A percentile compares a stretch with the other conserved stretches of the same genome.
Conservation (phyloP, 202 grass and related monocot genomes). For the Carex sylvatica region DNA sequence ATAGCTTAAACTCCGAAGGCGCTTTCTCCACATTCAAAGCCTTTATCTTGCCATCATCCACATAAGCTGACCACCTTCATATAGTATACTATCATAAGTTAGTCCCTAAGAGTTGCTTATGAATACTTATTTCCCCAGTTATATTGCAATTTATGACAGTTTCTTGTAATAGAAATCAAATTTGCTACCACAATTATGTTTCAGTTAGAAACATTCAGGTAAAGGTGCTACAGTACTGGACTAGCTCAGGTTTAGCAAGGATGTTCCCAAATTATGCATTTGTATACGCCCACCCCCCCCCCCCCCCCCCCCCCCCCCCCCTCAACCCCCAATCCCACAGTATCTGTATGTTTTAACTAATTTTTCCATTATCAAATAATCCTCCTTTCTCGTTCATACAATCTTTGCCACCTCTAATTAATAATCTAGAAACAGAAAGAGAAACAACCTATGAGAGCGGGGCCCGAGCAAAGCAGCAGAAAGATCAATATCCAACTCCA, state of each 20-base stretch:
- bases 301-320: not conserved
- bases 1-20: slow-evolving; percentile 81
- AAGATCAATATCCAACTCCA: slow-evolving; percentile 89
- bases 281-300: not conserved
- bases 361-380: not conserved
- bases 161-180: not conserved
- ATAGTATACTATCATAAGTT: not conserved
- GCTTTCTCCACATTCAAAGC: slow-evolving; percentile 81
- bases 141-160: not conserved
- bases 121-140: not conserved
- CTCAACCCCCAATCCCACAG: not conserved
- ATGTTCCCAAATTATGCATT: not conserved
- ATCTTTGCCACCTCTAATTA: not conserved
- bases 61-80: slow-evolving; percentile 87
- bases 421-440: not conserved
- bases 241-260: not conserved
- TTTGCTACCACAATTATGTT: not conserved
- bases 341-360: not conserved
- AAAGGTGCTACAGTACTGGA: not conserved
- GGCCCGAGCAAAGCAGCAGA: slow-evolving; percentile 87
- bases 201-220: not conserved
- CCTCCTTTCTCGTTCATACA: not conserved
- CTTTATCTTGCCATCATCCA: slow-evolving; percentile 85
- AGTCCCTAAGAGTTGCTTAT: slow-evolving; percentile 5
- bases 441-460: slow-evolving; percentile 73